phyloP scores from a whole-genome alignment of 768 basidiomycete genomes.

The Panellus pusillus region DNA sequence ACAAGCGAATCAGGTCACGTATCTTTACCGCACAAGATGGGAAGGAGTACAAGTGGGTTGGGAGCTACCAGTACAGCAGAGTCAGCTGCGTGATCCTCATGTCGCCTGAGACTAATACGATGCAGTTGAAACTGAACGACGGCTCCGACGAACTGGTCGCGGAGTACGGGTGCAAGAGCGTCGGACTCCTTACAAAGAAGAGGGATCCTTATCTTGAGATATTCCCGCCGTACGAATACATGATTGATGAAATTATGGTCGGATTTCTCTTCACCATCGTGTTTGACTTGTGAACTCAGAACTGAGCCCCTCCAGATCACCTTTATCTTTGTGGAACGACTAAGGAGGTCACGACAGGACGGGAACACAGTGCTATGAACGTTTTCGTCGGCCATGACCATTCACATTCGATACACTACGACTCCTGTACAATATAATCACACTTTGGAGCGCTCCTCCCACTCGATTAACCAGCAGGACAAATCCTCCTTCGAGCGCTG shows the following conservation, averaged over 20 bases:
- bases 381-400: no score
- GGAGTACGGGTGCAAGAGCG: slow-evolving; percentile 5
- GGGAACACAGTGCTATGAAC: slow-evolving; percentile 1
- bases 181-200: slow-evolving; percentile 4
- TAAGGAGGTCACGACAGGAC: background rate
- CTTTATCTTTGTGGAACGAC: slow-evolving; percentile 7
- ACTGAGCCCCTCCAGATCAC: background rate
- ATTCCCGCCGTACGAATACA: slow-evolving; percentile 8
- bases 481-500: slow-evolving; percentile 9
- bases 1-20: background rate
- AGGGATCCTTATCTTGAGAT: slow-evolving; percentile 3
- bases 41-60: slow-evolving; percentile 11
- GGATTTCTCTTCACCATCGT: background rate
- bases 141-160: slow-evolving; percentile 7
- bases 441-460: slow-evolving; percentile 8
- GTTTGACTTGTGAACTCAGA: background rate
- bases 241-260: slow-evolving; percentile 15
- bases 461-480: slow-evolving; percentile 4
- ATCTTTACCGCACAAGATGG: slow-evolving; percentile 12
- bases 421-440: background rate
- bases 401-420: no score
- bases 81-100: background rate
- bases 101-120: background rate
- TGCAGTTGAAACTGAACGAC: slow-evolving; percentile 11
- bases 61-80: background rate